Base-by-base conservation (phyloP, 768 basidiomycete species). In the Daedalea quercina region DNA sequence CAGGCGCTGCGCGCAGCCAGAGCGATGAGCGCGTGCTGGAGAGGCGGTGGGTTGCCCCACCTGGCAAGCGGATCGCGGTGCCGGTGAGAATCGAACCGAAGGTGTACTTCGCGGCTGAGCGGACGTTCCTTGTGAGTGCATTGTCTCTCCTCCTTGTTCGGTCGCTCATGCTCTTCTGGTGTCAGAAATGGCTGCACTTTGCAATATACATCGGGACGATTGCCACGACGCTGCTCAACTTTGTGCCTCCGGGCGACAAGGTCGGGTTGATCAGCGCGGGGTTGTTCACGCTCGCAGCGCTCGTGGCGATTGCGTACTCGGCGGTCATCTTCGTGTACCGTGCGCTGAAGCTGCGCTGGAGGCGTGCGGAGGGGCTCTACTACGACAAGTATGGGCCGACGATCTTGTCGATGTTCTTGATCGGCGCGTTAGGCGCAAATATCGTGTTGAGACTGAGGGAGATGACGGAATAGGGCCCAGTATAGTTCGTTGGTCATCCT, bases 61-160 rank as follows among this genome's bases (percentile, higher is more conserved):
- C 76, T 40, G 94, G 94, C 11, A 97, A 97, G 74, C 77, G 79
- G 58, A 94, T 99, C 53, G 82, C 93, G 0, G 82, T 98, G 2
- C 94, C 95, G 23, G 87, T 99, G n/a, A 81, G 96, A 50, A 81
- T 99, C 44, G 96, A 99, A 68, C 96, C 96, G 25, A 99, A 99
- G 71, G 94, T 96, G 3, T 95, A 94, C 65, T 99, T 97, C 66
- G 96, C 96, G 6, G 85, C 87, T 34, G 94, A 97, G 69, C 78
- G 95, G 55, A 98, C 94, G 13, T 95, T 94, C 77, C 94, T n/a
- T n/a, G n/a, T n/a, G n/a, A n/a, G n/a, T n/a, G n/a, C n/a, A n/a
- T n/a, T n/a, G n/a, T n/a, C n/a, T n/a, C n/a, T n/a, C n/a, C n/a
- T n/a, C n/a, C n/a, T n/a, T n/a, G n/a, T n/a, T n/a, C n/a, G n/a